Base-by-base conservation (phyloP, 2,329 filamentous ascomycete genomes). In the Trichoderma aggressivum region DNA sequence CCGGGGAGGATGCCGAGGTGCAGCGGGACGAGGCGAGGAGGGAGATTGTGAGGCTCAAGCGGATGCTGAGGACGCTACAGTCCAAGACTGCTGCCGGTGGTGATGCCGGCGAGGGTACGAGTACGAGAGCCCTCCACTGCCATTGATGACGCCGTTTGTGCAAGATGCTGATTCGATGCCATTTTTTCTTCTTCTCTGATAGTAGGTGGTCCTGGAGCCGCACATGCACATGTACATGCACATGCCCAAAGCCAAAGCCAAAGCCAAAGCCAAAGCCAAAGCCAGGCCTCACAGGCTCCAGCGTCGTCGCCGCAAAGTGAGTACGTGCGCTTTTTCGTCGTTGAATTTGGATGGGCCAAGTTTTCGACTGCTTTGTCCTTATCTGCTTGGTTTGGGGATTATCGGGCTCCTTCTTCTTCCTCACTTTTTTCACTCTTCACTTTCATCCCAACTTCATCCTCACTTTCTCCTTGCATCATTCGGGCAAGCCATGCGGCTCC, bases 31-130 rank as follows among this genome's bases (percentile, higher is more conserved):
- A 78, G 64, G 76, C 76, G 39, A 71, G 39, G n/a, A 36, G 58
- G 8, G 75, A 79, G 72, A 80, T 82, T 32, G 68, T 73, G 47
- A 73, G 74, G 5, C 72, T 86, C 21, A 79, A 81, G 73, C 75
- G 69, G n/a, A 74, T 75, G 5, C 73, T 83, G 34, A 74, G 21
- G 47, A 69, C 16, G 26, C 56, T 10, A n/a, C n/a, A n/a, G 7
- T 61, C 21, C 3, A 43, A 28, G 58, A 24, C 7, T 2, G 18
- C 50, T 12, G 30, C 34, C n/a, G 43, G 28, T 26, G n/a, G n/a
- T 53, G 63, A 58, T 28, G 30, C 39, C 39, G 39, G 39, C 39
- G 16, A 67, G 18, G 63, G 53, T 66, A 66, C n/a, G 69, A 14
- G 47, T 24, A 21, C 21, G n/a, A 53, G 47, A 53, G 47, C 47